These are phyloP conservation scores for Rhynchospora breviuscula DNA, from an alignment of 176 grass and related monocot species.

Conservation along the genomic window DNA sequence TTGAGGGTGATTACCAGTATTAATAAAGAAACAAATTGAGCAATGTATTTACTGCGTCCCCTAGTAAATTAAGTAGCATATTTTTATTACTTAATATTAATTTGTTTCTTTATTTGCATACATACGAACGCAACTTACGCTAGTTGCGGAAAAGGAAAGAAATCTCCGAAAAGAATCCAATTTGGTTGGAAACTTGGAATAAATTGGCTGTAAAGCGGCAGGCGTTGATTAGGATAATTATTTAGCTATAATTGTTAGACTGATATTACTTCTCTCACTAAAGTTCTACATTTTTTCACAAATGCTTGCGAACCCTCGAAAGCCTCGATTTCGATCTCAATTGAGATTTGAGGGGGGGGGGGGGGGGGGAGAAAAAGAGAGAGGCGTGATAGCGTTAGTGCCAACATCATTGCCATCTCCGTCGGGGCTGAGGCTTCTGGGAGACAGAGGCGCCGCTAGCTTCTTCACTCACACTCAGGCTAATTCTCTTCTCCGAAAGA, in stretches of 20 bases:
- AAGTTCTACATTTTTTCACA: not conserved
- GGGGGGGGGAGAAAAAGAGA: not conserved
- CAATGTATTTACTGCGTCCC: not conserved
- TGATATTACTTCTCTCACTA: not conserved
- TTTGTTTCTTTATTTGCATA: no score
- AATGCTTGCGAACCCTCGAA: not conserved
- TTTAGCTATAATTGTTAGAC: not conserved
- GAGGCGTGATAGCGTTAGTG: not conserved
- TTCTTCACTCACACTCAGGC: conserved; percentile 80
- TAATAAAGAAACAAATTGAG: no score
- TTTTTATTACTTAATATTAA: not conserved
- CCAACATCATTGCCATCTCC: not conserved
- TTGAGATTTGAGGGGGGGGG: no score
- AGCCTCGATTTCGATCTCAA: no score
- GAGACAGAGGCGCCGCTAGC: conserved; percentile 32
- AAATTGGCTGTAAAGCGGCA: not conserved
- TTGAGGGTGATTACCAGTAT: no score
- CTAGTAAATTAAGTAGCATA: not conserved
- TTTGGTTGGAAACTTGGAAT: not conserved
- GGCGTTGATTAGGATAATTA: not conserved
- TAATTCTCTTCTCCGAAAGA: conserved; percentile 95
- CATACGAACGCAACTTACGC: not conserved
- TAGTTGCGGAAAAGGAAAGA: not conserved
- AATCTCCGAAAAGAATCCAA: not conserved
- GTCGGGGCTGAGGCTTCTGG: not conserved